A percentile compares a stretch with the other conserved stretches of the same genome.
These are phyloP conservation scores for Aspergillus japonicus DNA, from an alignment of 2,329 filamentous ascomycete species.

Conservation along the genomic window DNA sequence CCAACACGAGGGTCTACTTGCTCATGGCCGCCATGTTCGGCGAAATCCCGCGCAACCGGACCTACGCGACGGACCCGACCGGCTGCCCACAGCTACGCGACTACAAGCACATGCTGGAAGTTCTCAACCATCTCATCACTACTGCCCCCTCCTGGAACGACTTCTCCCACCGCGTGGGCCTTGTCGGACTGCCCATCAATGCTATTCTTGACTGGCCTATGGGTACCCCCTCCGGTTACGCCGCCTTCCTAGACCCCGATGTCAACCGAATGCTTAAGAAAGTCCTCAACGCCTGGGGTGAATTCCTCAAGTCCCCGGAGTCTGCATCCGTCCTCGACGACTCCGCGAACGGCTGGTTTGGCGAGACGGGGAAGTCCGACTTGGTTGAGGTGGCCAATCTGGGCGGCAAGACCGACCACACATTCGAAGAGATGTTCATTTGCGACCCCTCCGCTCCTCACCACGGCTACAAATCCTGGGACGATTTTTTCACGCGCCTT, in stretches of 20 bases:
- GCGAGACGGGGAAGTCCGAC: conserved; percentile 48
- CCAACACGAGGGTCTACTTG: conserved; percentile 63
- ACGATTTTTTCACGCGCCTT: conserved; percentile 66
- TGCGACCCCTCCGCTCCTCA: conserved; percentile 21
- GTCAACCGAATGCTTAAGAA: conserved; percentile 55
- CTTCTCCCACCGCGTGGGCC: conserved; percentile 34
- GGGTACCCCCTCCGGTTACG: conserved; percentile 54
- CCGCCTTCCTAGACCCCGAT: conserved; percentile 53
- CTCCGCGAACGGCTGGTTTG: conserved; percentile 56
- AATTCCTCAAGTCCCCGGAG: conserved; percentile 51
- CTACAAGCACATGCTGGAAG: conserved; percentile 64
- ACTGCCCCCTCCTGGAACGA: conserved; percentile 34
- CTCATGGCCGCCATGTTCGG: conserved; percentile 67
- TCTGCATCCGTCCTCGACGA: conserved; percentile 53
- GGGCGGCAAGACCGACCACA: conserved; percentile 30
- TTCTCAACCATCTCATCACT: conserved; percentile 58
- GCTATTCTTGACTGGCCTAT: conserved; percentile 61
- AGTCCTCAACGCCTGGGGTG: conserved; percentile 56
- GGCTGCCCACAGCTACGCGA: conserved; percentile 63
- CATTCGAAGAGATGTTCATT: conserved; percentile 32
- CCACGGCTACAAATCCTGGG: conserved; percentile 65
- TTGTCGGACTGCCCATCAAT: conserved; percentile 58
- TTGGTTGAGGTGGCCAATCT: conserved; percentile 15
- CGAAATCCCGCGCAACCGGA: conserved; percentile 62
- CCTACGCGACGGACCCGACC: conserved; percentile 62